Evolutionary conservation across 768 basidiomycete species (phyloP).

Genomic region (Amanita molliuscula): DNA sequence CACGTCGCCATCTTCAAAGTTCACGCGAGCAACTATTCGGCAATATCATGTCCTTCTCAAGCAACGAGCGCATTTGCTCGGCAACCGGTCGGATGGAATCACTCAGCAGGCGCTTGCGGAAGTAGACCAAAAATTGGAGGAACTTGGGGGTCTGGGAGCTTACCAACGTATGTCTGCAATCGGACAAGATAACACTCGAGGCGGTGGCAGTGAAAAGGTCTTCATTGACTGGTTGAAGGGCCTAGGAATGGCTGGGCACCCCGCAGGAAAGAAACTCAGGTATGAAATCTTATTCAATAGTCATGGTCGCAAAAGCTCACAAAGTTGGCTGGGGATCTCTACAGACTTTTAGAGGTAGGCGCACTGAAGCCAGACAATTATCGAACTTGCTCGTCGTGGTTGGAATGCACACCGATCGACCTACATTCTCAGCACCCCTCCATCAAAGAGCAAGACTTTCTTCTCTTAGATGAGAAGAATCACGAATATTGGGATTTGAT

Average conservation of each 20-base stretch:
- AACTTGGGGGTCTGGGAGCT: constrained; percentile 65
- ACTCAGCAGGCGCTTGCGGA: constrained; percentile 28
- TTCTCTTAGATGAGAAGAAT: constrained; percentile 48
- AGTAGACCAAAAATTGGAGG: constrained; percentile 52
- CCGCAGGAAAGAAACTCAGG: constrained; percentile 20
- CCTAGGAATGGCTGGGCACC: constrained; percentile 19
- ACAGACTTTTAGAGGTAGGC: constrained; percentile 80
- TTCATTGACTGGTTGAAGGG: constrained; percentile 69
- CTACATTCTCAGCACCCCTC: constrained; percentile 73
- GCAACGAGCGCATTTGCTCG: constrained; percentile 44
- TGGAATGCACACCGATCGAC: constrained; percentile 69
- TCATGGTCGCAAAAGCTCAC: not conserved
- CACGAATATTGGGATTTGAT: constrained; percentile 62
- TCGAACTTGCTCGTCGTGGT: constrained; percentile 53
- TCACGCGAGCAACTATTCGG: constrained; percentile 67
- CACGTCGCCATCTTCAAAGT: constrained; percentile 29
- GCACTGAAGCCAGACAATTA: constrained; percentile 84
- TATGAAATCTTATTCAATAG: constrained; percentile 11
- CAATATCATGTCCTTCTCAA: constrained; percentile 76
- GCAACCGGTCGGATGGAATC: constrained; percentile 11
- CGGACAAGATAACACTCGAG: constrained; percentile 73
- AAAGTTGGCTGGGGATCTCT: not conserved
- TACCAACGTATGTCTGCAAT: constrained; percentile 81
- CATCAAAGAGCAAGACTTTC: constrained; percentile 82
- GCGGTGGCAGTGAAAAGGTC: constrained; percentile 82